phyloP scores from a whole-genome alignment of 495 filamentous ascomycete species.

The Corynascus novoguineensis region DNA sequence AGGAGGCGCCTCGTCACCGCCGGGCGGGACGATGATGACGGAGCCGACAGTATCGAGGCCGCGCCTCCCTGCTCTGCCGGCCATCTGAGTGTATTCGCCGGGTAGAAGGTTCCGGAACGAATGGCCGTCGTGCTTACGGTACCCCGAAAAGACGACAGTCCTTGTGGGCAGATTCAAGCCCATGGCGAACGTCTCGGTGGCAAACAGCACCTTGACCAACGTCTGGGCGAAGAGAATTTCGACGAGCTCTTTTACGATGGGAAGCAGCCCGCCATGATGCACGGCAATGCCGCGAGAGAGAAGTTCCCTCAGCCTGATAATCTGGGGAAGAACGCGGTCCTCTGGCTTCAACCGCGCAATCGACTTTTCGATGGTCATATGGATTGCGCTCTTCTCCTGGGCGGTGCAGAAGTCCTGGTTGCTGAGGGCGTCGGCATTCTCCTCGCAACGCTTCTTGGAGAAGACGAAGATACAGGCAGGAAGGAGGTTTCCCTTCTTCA shows the following conservation, averaged over 20 bases:
- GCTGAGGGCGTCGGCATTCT: slow-evolving; percentile 90
- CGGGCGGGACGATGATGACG: slow-evolving; percentile 81
- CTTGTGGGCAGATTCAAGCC: slow-evolving; percentile 91
- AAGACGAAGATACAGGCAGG: slow-evolving; percentile 97
- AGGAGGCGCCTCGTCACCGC: slow-evolving; percentile 81
- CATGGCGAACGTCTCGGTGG: slow-evolving; percentile 98
- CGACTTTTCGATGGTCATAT: slow-evolving; percentile 97
- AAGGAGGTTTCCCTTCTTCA: slow-evolving; percentile 78
- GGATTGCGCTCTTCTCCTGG: slow-evolving; percentile 87
- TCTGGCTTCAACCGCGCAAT: slow-evolving; percentile 88
- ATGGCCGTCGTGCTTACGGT: slow-evolving; percentile 91
- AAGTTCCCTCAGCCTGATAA: slow-evolving; percentile 78
- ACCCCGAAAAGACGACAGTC: slow-evolving; percentile 96
- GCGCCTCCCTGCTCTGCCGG: slow-evolving; percentile 86
- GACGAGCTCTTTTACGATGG: slow-evolving; percentile 96
- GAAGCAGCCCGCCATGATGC: slow-evolving; percentile 89
- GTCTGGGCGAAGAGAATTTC: slow-evolving; percentile 95
- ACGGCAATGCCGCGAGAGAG: slow-evolving; percentile 87
- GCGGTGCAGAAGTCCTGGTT: slow-evolving; percentile 92
- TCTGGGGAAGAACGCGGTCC: slow-evolving; percentile 83
- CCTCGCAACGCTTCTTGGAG: slow-evolving; percentile 93
- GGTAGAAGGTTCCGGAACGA: slow-evolving; percentile 84
- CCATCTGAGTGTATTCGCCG: slow-evolving; percentile 98
- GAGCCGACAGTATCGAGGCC: slow-evolving; percentile 88
- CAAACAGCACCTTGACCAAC: slow-evolving; percentile 92